phyloP scores from a whole-genome alignment of 2,329 filamentous ascomycete genomes.

The Exophiala spinifera region DNA sequence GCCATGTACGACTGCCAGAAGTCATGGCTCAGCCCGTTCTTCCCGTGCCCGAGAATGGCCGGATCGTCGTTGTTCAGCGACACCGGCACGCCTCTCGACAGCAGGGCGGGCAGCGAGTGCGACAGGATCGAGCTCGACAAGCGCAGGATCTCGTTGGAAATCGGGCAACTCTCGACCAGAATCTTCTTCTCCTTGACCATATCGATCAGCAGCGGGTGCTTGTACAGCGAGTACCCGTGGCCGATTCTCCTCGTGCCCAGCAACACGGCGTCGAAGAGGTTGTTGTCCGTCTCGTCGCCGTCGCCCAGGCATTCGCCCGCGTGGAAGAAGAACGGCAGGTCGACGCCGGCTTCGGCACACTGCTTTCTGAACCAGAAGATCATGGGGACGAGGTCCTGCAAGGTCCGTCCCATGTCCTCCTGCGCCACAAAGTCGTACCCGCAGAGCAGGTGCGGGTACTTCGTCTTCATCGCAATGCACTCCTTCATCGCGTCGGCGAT shows the following conservation, averaged over 20 bases:
- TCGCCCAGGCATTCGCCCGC: constrained; percentile 84
- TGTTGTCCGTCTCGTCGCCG: constrained; percentile 72
- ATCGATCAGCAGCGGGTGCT: constrained; percentile 84
- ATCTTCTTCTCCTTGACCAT: constrained; percentile 87
- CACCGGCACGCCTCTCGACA: constrained; percentile 80
- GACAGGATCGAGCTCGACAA: constrained; percentile 72
- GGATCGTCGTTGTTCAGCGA: constrained; percentile 89
- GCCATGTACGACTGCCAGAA: constrained; percentile 93
- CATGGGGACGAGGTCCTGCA: constrained; percentile 74
- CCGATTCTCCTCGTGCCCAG: constrained; percentile 86
- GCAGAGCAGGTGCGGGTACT: constrained; percentile 73
- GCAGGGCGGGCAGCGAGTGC: constrained; percentile 77
- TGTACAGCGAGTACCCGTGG: constrained; percentile 83
- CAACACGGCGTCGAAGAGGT: constrained; percentile 84
- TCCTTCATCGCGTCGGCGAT: constrained; percentile 81
- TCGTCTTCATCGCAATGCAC: constrained; percentile 77
- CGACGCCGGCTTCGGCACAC: constrained; percentile 71
- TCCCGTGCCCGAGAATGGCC: constrained; percentile 79
- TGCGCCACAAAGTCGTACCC: constrained; percentile 90
- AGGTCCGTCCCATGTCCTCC: constrained; percentile 73
- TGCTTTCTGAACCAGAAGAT: constrained; percentile 92
- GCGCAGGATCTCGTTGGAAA: constrained; percentile 82
- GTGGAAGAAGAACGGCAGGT: constrained; percentile 94
- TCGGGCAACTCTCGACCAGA: constrained; percentile 83
- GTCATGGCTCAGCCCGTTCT: constrained; percentile 80